Evolutionary conservation across 352 stramenopile genomes (phyloP).

Genomic region (Phytophthora tubulina): DNA sequence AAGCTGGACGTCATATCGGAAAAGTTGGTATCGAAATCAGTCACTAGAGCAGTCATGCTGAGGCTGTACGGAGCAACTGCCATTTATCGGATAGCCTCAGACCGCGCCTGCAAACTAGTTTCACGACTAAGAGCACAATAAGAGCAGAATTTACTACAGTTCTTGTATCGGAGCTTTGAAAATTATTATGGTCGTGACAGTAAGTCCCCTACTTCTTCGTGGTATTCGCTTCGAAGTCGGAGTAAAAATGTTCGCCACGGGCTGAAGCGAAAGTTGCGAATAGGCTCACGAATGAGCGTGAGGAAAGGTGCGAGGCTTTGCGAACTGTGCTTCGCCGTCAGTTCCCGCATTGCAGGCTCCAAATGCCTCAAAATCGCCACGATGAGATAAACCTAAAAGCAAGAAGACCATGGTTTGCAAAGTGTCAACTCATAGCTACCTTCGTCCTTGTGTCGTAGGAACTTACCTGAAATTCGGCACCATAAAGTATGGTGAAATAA

Average conservation of each 20-base stretch:
- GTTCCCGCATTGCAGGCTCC: slow-evolving; percentile 46
- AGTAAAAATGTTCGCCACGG: slow-evolving; percentile 53
- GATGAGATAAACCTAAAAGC: slow-evolving; percentile 60
- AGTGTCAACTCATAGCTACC: not conserved
- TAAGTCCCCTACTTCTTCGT: slow-evolving; percentile 42
- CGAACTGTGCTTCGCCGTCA: slow-evolving; percentile 38
- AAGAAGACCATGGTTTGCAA: not conserved
- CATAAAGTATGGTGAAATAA: slow-evolving; percentile 67
- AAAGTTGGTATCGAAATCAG: slow-evolving; percentile 19
- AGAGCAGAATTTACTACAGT: too few species aligned
- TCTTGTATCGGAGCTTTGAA: too few species aligned
- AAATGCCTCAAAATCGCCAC: slow-evolving; percentile 61
- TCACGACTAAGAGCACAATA: too few species aligned
- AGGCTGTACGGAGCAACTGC: too few species aligned
- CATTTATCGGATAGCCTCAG: too few species aligned
- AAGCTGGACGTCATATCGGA: slow-evolving; percentile 4
- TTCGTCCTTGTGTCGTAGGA: not conserved
- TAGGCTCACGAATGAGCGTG: slow-evolving; percentile 48
- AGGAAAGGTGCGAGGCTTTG: slow-evolving; percentile 48
- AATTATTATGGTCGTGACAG: slow-evolving; percentile 23
- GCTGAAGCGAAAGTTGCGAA: slow-evolving; percentile 58
- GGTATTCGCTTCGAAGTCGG: slow-evolving; percentile 60
- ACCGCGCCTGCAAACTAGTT: too few species aligned
- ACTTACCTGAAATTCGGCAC: slow-evolving; percentile 65
- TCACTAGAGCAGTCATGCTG: too few species aligned